phyloP scores from a whole-genome alignment of 2,329 filamentous ascomycete genomes.

The Talaromyces sp. region DNA sequence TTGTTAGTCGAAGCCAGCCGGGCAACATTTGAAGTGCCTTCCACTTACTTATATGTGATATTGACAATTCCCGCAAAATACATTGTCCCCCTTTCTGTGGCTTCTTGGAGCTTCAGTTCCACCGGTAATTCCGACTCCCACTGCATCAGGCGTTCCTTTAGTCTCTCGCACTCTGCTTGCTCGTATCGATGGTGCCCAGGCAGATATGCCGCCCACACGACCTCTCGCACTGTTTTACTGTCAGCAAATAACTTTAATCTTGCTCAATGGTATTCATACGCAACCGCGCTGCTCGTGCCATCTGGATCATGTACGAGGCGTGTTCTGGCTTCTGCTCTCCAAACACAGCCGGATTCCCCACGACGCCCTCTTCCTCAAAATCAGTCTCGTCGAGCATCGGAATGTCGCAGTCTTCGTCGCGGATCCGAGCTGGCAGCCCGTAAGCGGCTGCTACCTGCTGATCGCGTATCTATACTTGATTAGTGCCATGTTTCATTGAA shows the following conservation, averaged over 20 bases:
- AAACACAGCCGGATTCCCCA: constrained; percentile 22
- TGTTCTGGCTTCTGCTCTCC: constrained; percentile 29
- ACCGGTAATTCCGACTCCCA: constrained; percentile 38
- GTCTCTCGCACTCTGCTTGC: constrained; percentile 16
- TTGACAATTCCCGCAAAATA: constrained; percentile 41
- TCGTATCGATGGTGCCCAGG: constrained; percentile 20
- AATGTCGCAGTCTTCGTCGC: constrained; percentile 47
- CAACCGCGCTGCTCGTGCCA: constrained; percentile 34
- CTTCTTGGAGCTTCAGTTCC: constrained; percentile 27
- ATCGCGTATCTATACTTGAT: constrained; percentile 36
- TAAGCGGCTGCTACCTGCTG: constrained; percentile 43
- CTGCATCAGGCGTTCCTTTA: constrained; percentile 29
- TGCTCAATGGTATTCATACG: constrained; percentile 17
- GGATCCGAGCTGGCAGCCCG: constrained; percentile 44
- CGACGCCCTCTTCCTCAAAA: constrained; percentile 29
- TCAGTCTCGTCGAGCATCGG: constrained; percentile 33
- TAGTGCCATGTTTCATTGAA: neutral
- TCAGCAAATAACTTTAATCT: neutral
- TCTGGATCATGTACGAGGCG: constrained; percentile 30
- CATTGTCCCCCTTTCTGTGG: constrained; percentile 25
- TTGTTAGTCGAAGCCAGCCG: neutral
- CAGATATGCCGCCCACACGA: constrained; percentile 35
- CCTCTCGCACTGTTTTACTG: constrained; percentile 23
- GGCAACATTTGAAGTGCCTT: neutral
- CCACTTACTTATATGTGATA: constrained; percentile 40